Percentiles rank a stretch among this genome's conserved stretches.
These are phyloP conservation scores for Sophora flavescens DNA, from an alignment of 306 rosid genomes.

Conservation along the genomic window DNA sequence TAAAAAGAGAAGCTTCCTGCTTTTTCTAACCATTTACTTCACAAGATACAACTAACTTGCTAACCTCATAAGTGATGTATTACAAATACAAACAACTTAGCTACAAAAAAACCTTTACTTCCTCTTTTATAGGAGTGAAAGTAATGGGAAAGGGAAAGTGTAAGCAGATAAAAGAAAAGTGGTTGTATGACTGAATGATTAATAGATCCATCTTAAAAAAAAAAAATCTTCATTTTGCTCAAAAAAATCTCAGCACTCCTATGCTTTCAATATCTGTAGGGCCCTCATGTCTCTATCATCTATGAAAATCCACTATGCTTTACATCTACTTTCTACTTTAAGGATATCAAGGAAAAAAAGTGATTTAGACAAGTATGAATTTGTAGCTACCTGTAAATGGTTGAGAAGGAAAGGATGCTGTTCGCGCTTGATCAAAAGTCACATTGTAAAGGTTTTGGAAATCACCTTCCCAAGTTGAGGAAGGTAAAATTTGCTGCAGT, in stretches of 20 bases:
- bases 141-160: constrained; percentile 1
- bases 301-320: constrained; percentile 45
- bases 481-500: constrained; percentile 68
- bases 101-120: background rate
- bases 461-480: constrained; percentile 71
- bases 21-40: background rate
- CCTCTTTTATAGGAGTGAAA: constrained; percentile 29
- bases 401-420: constrained; percentile 62
- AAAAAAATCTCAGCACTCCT: constrained; percentile 40
- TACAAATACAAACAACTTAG: background rate
- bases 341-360: constrained; percentile 28
- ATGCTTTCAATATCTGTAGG: constrained; percentile 48
- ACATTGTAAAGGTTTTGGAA: constrained; percentile 60
- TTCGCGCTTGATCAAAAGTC: constrained; percentile 65
- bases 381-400: constrained; percentile 71
- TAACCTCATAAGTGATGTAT: background rate
- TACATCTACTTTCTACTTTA: constrained; percentile 43
- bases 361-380: constrained; percentile 43
- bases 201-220: background rate
- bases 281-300: constrained; percentile 44
- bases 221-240: constrained; percentile 31
- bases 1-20: background rate
- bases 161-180: constrained; percentile 10
- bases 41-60: constrained; percentile 9
- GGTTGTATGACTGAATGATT: constrained; percentile 36